Evolutionary conservation across 768 basidiomycete genomes (phyloP), one percentile per base, ranked within the genome.

Genomic region (Candolleomyces eurysporus): DNA sequence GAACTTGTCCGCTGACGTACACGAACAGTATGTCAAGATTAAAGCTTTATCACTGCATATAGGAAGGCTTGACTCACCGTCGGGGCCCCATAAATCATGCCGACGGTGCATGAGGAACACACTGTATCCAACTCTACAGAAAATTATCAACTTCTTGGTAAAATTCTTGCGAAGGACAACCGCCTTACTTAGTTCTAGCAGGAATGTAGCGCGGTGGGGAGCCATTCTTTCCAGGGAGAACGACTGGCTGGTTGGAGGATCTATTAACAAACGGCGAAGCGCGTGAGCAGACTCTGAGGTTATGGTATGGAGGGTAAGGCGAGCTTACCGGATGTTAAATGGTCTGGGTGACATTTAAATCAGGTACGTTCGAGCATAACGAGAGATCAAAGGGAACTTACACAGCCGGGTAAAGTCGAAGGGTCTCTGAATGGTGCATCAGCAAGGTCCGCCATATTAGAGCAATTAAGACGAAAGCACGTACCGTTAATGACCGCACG

Each of bases 101-200:
- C 86, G 73, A 6, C 86, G 78, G 39, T 90, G 89, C 82, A 87
- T 86, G 16, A 83, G 72, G 48, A 80, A 71, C 5, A 84, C 78
- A 4, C 77, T 78, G 65, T 84, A 88, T 2, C 68, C 61, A n/a
- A 59, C 66, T 67, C 62, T 58, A 16, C 31, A 26, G 36, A 22
- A 32, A 36, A 22, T n/a, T 7, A 1, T 30, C 14, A 39, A 32
- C n/a, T 51, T 50, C 21, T 4, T 0, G 17, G 4, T 26, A 5
- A 2, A 50, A 13, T n/a, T 22, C 43, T 11, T 19, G 14, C 16
- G 5, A 32, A 1, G 9, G n/a, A 21, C 9, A 48, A 4, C 7
- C n/a, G 14, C 3, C 17, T 16, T 55, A 64, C 63, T 49, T 62
- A 17, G 68, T 72, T 45, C 67, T 63, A 19, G 66, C 64, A 10